Conservation (phyloP, 345 rosid species). For the Viola odorata region DNA sequence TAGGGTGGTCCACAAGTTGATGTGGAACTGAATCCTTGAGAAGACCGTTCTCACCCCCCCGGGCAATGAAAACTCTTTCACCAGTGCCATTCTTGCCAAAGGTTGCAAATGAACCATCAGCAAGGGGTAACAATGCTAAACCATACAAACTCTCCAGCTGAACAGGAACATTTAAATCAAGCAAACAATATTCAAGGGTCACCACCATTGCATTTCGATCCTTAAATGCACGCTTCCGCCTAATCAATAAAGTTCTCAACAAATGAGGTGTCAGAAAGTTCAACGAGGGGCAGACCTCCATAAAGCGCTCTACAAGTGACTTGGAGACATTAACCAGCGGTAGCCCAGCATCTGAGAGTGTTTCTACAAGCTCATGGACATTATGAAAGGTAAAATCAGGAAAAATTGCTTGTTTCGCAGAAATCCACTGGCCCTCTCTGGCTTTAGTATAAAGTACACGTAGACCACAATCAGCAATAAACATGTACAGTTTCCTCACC, state of each 20-base stretch:
- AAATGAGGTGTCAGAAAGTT: slow-evolving; percentile 74
- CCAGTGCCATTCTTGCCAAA: slow-evolving; percentile 68
- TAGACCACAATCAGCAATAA: slow-evolving; percentile 62
- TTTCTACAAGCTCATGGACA: slow-evolving; percentile 65
- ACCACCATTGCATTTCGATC: slow-evolving; percentile 55
- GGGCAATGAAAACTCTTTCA: slow-evolving; percentile 74
- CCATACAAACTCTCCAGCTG: slow-evolving; percentile 52
- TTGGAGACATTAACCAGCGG: slow-evolving; percentile 61
- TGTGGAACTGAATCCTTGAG: slow-evolving; percentile 75
- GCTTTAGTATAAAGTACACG: slow-evolving; percentile 78
- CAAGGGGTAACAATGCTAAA: slow-evolving; percentile 78
- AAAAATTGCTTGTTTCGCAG: slow-evolving; percentile 81
- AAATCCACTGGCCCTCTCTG: slow-evolving; percentile 89
- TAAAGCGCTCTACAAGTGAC: slow-evolving; percentile 59
- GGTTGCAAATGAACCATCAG: slow-evolving; percentile 70
- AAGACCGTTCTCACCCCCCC: slow-evolving; percentile 65
- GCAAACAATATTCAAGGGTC: slow-evolving; percentile 84
- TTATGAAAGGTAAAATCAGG: slow-evolving; percentile 76
- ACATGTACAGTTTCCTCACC: slow-evolving; percentile 59
- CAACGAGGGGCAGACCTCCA: slow-evolving; percentile 63
- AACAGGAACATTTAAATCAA: slow-evolving; percentile 55
- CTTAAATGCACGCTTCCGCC: slow-evolving; percentile 66
- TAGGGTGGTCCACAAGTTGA: slow-evolving; percentile 61
- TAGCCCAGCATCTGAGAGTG: slow-evolving; percentile 77
- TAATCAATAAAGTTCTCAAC: slow-evolving; percentile 60